phyloP scores from a whole-genome alignment of 176 grass and related monocot genomes.

The Canna indica region DNA sequence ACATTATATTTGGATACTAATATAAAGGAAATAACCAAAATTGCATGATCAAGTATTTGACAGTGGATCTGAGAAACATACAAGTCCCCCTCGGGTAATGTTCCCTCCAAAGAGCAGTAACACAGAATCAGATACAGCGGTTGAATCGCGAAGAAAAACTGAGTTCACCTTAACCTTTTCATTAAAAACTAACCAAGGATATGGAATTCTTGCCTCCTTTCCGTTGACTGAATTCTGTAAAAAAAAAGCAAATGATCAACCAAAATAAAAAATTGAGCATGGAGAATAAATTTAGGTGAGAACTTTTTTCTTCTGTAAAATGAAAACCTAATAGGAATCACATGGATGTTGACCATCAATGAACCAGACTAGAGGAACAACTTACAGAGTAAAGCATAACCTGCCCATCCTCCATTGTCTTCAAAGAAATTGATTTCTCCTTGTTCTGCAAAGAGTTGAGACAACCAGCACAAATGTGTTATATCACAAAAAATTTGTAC shows the following conservation, averaged over 20 bases:
- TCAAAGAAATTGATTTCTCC: conserved; percentile 84
- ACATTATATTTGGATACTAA: background rate
- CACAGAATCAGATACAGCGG: conserved; percentile 80
- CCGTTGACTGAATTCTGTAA: conserved; percentile 97
- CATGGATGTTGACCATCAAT: background rate
- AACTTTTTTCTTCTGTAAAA: background rate
- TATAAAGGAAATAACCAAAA: conserved; percentile 3
- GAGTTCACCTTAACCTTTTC: conserved; percentile 99
- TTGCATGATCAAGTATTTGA: conserved; percentile 8
- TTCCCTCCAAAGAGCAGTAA: conserved; percentile 79
- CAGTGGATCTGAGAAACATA: conserved; percentile 25
- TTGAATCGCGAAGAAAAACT: conserved; percentile 92
- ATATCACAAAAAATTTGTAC: background rate
- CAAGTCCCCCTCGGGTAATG: conserved; percentile 63
- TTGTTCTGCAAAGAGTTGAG: conserved; percentile 58
- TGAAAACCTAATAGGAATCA: background rate
- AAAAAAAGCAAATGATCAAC: conserved; percentile 4
- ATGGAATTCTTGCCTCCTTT: conserved; percentile 76
- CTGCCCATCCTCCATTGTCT: conserved; percentile 97
- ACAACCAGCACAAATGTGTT: conserved; percentile 13
- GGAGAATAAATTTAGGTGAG: background rate
- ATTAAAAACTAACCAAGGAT: conserved; percentile 96
- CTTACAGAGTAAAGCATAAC: conserved; percentile 98
- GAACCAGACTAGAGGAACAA: background rate
- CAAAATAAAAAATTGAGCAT: background rate